Base-by-base conservation (phyloP, 768 basidiomycete genomes). In the Suillus bovinus region DNA sequence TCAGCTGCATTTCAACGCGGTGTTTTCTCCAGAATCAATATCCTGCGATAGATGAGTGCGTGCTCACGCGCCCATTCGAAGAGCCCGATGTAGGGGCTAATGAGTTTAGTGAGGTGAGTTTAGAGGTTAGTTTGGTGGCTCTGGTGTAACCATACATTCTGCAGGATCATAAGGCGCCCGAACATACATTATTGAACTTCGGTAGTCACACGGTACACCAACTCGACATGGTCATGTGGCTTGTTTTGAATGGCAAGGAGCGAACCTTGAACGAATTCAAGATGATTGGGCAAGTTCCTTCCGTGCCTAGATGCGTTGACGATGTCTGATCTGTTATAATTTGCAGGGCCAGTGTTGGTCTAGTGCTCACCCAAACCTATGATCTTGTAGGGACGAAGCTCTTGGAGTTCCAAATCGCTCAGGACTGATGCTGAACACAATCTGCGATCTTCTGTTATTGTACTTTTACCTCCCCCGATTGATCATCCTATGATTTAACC, bases 151-250 rank as follows among this genome's bases (percentile, higher is more conserved):
- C n/a, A n/a, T n/a, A n/a, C n/a, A n/a, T n/a, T n/a, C n/a, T n/a
- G n/a, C n/a, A n/a, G n/a, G n/a, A n/a, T n/a, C n/a, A 54, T 10
- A 54, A 53, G 63, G 82, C 80, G 0, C 82, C 82, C 0, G 75
- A 78, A 58, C 82, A 81, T 0, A 69, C 84, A 52, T 72, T 84
- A 3, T 75, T 81, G 46, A 6, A 44, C 42, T 44, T 44, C 42
- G n/a, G 42, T 11, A 44, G 10, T 44, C 42, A 44, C 42, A 44
- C 42, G 5, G 1, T 13, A 5, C 13, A 46, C 44, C 44, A 46
- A 5, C 4, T 13, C 2, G 44, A 46, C n/a, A 46, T 46, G 44
- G 3, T 13, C 5, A 46, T 46, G 44, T 46, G n/a, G 42, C 20
- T 46, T 13, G 5, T 46, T 22, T 0, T 5, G 5, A 46, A 46